Percentiles rank a stretch among this genome's conserved stretches.
phyloP scores from a whole-genome alignment of 148 eudicot species.

The Chenopodium suecicum region DNA sequence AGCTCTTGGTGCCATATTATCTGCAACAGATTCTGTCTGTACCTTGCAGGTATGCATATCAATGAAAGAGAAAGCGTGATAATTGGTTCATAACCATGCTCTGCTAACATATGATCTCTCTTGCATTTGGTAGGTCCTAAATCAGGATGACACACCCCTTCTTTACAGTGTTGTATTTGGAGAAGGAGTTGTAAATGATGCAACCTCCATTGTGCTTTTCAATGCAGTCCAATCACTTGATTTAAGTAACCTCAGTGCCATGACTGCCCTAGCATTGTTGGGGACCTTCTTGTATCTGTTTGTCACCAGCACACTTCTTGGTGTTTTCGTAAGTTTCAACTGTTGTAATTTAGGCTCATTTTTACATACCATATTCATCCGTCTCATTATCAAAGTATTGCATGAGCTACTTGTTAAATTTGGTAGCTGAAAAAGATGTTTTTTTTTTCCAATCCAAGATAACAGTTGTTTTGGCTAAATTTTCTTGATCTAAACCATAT shows the following conservation, averaged over 20 bases:
- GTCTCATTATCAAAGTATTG: not conserved
- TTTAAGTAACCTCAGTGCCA: conserved; percentile 44
- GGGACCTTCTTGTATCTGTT: conserved; percentile 80
- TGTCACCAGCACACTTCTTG: conserved; percentile 72
- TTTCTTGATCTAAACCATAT: not conserved
- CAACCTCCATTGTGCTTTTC: conserved; percentile 92
- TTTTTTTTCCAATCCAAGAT: not conserved
- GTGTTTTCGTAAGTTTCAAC: conserved; percentile 52
- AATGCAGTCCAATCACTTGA: conserved; percentile 83
- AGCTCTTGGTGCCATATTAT: conserved; percentile 90
- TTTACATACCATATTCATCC: not conserved
- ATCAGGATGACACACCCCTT: conserved; percentile 89
- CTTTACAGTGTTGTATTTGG: conserved; percentile 87
- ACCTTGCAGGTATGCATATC: conserved; percentile 71
- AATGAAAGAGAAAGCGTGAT: conserved; percentile 4
- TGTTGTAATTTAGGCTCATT: not conserved
- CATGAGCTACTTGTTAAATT: not conserved
- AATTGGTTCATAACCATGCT: conserved; percentile 4
- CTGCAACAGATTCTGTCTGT: conserved; percentile 94
- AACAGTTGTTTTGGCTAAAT: not conserved
- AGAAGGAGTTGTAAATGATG: conserved; percentile 96
- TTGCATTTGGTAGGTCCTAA: conserved; percentile 62
- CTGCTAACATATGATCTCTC: conserved; percentile 11
- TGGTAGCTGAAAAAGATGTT: not conserved
- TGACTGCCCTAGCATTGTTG: conserved; percentile 52